Conservation (phyloP, 2,329 filamentous ascomycete genomes). For the Cladosporium sp. region DNA sequence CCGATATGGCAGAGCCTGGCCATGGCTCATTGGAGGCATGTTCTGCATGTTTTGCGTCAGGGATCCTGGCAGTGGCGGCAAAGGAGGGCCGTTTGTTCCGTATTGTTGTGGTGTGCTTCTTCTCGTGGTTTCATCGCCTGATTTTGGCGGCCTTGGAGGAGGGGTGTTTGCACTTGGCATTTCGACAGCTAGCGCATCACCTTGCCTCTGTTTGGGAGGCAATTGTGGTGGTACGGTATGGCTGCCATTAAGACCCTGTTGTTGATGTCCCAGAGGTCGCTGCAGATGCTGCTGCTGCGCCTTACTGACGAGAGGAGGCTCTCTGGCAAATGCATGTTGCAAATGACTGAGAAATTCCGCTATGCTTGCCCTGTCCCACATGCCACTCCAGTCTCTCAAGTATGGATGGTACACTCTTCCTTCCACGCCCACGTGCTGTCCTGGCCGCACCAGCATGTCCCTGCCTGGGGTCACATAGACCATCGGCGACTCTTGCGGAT, state of each 20-base stretch:
- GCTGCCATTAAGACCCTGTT: conserved; percentile 44
- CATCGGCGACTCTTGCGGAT: conserved; percentile 80
- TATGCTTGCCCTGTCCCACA: conserved; percentile 79
- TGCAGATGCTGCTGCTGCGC: conserved; percentile 48
- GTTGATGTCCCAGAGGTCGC: conserved; percentile 65
- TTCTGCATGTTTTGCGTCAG: background rate
- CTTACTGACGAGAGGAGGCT: conserved; percentile 82
- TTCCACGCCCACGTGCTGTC: conserved; percentile 91
- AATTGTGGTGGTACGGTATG: conserved; percentile 27
- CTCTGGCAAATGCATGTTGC: conserved; percentile 84
- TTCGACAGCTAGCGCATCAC: conserved; percentile 13
- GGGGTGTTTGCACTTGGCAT: conserved; percentile 26
- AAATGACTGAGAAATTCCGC: conserved; percentile 78
- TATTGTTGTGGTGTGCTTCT: conserved; percentile 16
- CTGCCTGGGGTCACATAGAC: conserved; percentile 84
- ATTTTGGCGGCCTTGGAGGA: conserved; percentile 53
- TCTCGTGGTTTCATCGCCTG: conserved; percentile 30
- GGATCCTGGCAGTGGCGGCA: conserved; percentile 32
- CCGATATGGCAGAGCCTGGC: background rate
- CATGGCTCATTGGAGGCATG: background rate
- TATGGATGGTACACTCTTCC: conserved; percentile 96
- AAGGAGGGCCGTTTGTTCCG: conserved; percentile 28
- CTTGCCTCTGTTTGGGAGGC: conserved; percentile 33
- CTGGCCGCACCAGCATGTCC: conserved; percentile 83
- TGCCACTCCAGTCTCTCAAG: conserved; percentile 80